phyloP scores from a whole-genome alignment of 148 eudicot genomes.

The Heliamphora exappendiculata region DNA sequence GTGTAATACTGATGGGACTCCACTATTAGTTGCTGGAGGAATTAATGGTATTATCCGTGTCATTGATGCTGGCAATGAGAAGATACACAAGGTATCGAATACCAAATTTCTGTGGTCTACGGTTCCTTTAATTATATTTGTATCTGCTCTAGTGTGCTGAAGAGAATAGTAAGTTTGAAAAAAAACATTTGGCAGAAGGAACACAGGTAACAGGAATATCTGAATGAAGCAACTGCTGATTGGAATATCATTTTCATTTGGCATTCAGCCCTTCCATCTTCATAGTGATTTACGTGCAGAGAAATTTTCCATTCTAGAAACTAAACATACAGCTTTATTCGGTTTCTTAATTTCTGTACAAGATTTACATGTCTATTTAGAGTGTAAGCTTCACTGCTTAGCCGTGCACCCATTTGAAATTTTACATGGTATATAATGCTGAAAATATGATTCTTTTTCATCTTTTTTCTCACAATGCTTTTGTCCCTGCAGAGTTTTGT shows the following conservation, averaged over 20 bases:
- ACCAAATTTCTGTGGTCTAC: background rate
- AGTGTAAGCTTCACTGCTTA: background rate
- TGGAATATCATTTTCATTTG: background rate
- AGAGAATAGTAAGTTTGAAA: background rate
- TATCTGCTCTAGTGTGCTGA: background rate
- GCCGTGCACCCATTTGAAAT: background rate
- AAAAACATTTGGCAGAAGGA: background rate
- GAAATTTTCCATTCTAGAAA: background rate
- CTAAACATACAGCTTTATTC: background rate
- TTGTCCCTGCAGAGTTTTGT: slow-evolving; percentile 69
- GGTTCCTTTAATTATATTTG: background rate
- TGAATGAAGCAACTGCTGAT: background rate
- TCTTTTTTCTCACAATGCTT: background rate
- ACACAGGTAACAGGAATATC: too few relatives aligned
- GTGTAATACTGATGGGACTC: slow-evolving; percentile 67
- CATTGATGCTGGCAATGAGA: slow-evolving; percentile 80
- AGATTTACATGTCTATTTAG: background rate
- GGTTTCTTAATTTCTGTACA: background rate
- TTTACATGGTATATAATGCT: background rate
- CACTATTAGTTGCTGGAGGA: slow-evolving; percentile 92
- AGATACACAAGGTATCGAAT: slow-evolving; percentile 67
- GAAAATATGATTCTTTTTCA: background rate
- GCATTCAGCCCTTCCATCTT: background rate
- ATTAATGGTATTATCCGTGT: slow-evolving; percentile 89
- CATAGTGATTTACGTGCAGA: background rate